A percentile compares a stretch with the other conserved stretches of the same genome.
Evolutionary conservation across 768 basidiomycete species (phyloP).

Genomic region (Coprinellus aureogranulatus): DNA sequence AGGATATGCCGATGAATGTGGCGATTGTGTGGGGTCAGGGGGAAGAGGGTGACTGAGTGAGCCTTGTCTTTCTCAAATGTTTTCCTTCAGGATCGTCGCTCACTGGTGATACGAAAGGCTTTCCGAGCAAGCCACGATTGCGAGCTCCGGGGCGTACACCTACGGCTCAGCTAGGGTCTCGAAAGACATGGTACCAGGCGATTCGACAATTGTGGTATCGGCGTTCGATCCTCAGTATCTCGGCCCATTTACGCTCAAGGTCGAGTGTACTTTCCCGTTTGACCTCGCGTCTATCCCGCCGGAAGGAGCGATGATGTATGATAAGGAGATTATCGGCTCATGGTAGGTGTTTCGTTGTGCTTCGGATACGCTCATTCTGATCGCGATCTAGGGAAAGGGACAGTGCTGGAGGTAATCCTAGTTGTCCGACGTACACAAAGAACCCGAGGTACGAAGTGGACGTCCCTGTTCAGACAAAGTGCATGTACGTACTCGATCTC

Average conservation of each 20-base stretch:
- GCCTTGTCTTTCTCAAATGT: conserved; percentile 28
- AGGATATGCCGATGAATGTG: conserved; percentile 71
- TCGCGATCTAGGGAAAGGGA: conserved; percentile 43
- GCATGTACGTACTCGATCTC: conserved; percentile 33
- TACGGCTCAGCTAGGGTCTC: conserved; percentile 66
- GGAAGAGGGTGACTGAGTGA: conserved; percentile 72
- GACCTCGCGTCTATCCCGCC: conserved; percentile 66
- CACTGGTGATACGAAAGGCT: conserved; percentile 33
- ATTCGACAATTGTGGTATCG: conserved; percentile 83
- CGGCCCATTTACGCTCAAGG: conserved; percentile 61
- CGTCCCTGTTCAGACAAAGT: conserved; percentile 29
- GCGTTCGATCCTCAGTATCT: conserved; percentile 73
- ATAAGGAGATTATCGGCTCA: conserved; percentile 58
- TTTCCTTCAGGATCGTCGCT: not conserved
- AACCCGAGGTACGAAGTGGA: conserved; percentile 72
- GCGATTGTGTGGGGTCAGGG: conserved; percentile 73
- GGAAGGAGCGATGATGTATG: conserved; percentile 92
- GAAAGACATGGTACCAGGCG: conserved; percentile 64
- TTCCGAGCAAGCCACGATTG: conserved; percentile 64
- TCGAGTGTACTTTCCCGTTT: conserved; percentile 62
- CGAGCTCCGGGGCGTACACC: conserved; percentile 77
- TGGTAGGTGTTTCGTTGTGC: conserved; percentile 52
- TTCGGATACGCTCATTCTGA: not conserved
- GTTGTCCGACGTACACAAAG: conserved; percentile 55
- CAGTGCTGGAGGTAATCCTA: conserved; percentile 69